Evolutionary conservation across 192 early-diverging fungal genomes (phyloP), one percentile per base, ranked within the genome.

Genomic region (Lobosporangium transversale): DNA sequence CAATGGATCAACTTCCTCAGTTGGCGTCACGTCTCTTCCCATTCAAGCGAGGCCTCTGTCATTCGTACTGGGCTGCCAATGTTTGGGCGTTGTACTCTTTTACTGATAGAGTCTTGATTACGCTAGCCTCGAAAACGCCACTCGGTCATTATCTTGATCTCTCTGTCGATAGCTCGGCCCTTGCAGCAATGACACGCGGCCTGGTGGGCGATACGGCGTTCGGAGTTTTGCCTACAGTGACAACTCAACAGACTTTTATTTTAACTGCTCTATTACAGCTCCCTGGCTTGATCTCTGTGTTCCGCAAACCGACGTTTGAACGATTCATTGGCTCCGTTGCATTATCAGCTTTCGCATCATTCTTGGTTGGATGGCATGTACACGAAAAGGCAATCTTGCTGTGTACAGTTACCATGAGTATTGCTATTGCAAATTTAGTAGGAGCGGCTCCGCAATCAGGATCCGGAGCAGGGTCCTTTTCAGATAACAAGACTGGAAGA

Each of bases 11-110:
- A 55, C 53, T 94, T 6, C 88, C 89, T 10, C 93, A 95, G 80
- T 70, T 99, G 20, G 63, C 90, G 10, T 70, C 84, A 21, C 89
- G 97, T 2, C 84, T 99, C 35, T 99, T 99, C 76, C 95, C 95
- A 11, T 99, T 99, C 81, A 95, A 93, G 78, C 88, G 97, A n/a
- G 97, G 97, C 15, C 85, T 99, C 12, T 94, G 90, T 79, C 97
- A 99, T 62, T 95, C 95, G 9, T 97, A 91, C 73, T 98, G 95
- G 96, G 97, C 97, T 2, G 94, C 96, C 15, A 99, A 99, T 69
- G 89, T 95, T 79, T 99, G 97, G 97, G 95, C 96, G 1, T 79
- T 99, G 48, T 99, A 97, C 70, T 89, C 91, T 4, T 88, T 89
- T 32, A 62, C 74, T 1, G 97, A 99, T 78, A 89, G 97, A 12